phyloP scores from a whole-genome alignment of 257 asterid species.

The Solanum bulbocastanum region DNA sequence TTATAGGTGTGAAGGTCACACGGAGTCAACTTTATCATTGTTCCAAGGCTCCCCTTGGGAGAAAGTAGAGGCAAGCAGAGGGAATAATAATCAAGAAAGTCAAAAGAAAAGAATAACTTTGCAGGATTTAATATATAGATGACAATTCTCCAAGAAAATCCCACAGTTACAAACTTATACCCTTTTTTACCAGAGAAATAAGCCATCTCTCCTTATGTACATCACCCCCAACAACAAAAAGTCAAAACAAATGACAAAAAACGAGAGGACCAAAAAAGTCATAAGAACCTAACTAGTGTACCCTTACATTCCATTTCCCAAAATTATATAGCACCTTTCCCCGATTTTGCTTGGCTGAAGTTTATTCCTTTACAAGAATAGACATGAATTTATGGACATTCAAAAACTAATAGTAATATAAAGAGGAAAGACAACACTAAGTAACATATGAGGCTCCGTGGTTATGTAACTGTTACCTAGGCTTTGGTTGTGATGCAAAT shows the following conservation, averaged over 20 bases:
- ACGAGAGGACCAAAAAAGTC: background rate
- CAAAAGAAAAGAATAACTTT: background rate
- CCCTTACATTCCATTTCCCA: background rate
- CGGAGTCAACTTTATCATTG: background rate
- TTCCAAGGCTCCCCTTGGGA: background rate
- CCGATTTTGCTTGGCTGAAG: background rate
- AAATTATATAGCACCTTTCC: background rate
- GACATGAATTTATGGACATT: background rate
- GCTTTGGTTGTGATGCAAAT: conserved; percentile 40
- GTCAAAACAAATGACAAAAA: background rate
- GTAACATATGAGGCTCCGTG: background rate
- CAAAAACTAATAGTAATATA: background rate
- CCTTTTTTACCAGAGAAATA: background rate
- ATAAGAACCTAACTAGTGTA: background rate
- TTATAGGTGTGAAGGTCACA: background rate
- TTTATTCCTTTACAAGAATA: conserved; percentile 1
- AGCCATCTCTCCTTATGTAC: conserved; percentile 3
- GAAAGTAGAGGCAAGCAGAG: background rate
- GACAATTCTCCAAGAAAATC: background rate
- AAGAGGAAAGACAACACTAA: background rate
- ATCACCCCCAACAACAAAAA: conserved; percentile 7
- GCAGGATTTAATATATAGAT: background rate
- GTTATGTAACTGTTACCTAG: conserved; percentile 24
- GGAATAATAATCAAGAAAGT: background rate
- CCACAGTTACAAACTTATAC: conserved; percentile 1